A percentile compares a stretch with the other conserved stretches of the same genome.
Conservation (phyloP, 352 stramenopile genomes). For the Phytophthora ohioensis region DNA sequence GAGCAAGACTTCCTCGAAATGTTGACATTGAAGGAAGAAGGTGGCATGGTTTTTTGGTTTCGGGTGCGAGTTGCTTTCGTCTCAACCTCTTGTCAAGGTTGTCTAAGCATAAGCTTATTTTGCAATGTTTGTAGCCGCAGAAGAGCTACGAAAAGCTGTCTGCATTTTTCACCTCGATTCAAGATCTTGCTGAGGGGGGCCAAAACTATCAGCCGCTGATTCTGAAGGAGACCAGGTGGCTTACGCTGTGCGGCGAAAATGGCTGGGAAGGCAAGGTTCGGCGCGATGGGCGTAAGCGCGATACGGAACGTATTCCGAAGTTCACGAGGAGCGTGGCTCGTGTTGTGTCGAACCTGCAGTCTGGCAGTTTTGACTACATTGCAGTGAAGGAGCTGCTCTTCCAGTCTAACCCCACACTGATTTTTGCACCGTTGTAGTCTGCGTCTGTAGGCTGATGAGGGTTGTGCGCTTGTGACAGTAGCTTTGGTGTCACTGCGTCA, state of each 20-base stretch:
- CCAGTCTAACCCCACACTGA: conserved; percentile 73
- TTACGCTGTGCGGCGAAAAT: conserved; percentile 70
- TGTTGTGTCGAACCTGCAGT: conserved; percentile 66
- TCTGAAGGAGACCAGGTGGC: conserved; percentile 70
- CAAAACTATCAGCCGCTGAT: conserved; percentile 62
- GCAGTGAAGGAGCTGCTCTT: conserved; percentile 74
- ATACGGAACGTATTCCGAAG: conserved; percentile 52
- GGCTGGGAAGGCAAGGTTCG: conserved; percentile 75
- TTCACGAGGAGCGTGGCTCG: conserved; percentile 67
- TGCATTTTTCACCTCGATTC: conserved; percentile 53
- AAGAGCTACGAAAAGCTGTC: conserved; percentile 78
- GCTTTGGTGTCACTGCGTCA: too few species aligned
- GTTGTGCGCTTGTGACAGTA: too few species aligned
- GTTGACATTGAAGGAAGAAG: conserved; percentile 78
- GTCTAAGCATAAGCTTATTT: conserved; percentile 33
- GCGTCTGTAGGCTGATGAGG: not conserved
- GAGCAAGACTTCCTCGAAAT: conserved; percentile 81
- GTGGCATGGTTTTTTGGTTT: conserved; percentile 80
- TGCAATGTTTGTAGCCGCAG: conserved; percentile 46
- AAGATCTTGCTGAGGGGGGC: conserved; percentile 54
- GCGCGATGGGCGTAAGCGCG: conserved; percentile 57
- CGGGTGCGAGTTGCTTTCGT: conserved; percentile 43
- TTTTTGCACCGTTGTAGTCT: conserved; percentile 60
- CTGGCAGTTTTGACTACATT: conserved; percentile 75
- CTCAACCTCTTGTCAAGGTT: not conserved